Base-by-base conservation (phyloP, 2,329 filamentous ascomycete genomes). In the Trichoderma polysporum region DNA sequence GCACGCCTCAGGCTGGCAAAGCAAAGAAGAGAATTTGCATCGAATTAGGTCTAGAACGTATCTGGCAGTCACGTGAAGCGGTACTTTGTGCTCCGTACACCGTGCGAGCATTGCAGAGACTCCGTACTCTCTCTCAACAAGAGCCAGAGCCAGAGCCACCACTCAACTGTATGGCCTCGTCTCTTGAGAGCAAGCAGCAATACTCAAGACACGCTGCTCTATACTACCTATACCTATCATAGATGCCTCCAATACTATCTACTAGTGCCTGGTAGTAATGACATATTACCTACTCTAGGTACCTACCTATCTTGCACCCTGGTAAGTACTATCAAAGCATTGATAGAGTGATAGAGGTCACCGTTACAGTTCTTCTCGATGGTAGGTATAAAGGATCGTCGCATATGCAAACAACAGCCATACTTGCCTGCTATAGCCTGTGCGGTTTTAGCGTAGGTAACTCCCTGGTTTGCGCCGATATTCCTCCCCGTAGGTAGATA, bases 1-100 rank as follows among this genome's bases (percentile, higher is more conserved):
- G 71, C 71, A 75, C 74, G 69, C 75, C 73, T 73, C 70, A 70
- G 64, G 66, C 71, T 69, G 64, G 57, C n/a, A 65, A 52, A 27
- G 50, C 19, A 60, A 52, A 37, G 31, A 49, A 60, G 53, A 62
- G 41, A 54, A 54, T 50, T 49, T 33, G 56, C 53, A 62, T 45
- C 39, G 39, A 19, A 45, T 66, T 45, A 17, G 60, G 60, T 15
- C 45, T 47, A 63, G 19, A 25, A 31, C 25, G 47, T 22, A 12
- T 39, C 2, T 37, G 19, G 17, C 4, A 2, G 8, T 61, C 67
- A 67, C 67, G 64, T 68, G 66, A 33, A 15, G 25, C 1, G 31
- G 10, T 27, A 45, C 25, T 41, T 41, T 31, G 25, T 29, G 4
- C 17, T 17, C 10, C 29, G 54, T 29, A 58, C 50, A 6, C 29